phyloP scores from a whole-genome alignment of 345 rosid genomes.

The Geranium rotundifolium region DNA sequence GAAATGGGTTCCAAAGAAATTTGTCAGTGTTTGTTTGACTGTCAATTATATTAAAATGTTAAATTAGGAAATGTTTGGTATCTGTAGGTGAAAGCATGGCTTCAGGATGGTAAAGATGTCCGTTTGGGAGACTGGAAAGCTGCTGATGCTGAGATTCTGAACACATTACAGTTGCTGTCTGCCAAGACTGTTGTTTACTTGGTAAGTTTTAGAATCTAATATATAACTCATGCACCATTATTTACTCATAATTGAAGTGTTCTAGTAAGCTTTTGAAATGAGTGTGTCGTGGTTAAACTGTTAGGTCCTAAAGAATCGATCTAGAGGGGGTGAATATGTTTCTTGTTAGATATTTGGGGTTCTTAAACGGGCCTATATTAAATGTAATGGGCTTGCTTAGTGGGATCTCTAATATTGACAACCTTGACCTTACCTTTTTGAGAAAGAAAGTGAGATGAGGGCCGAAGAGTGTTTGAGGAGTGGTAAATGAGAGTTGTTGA shows the following conservation, averaged over 20 bases:
- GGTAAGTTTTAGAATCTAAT: slow-evolving; percentile 26
- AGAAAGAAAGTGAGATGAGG: no score
- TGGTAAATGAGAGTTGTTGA: no score
- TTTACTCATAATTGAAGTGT: not conserved
- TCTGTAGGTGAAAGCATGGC: slow-evolving; percentile 67
- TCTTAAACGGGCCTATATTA: no score
- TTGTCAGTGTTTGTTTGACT: not conserved
- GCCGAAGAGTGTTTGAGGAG: no score
- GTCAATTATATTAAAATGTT: not conserved
- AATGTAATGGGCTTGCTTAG: no score
- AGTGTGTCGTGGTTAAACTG: not conserved
- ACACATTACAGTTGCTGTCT: slow-evolving; percentile 87
- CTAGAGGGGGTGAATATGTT: no score
- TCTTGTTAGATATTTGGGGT: no score
- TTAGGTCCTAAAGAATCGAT: no score
- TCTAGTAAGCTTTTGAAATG: not conserved
- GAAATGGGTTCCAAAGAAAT: no score
- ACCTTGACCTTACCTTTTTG: no score
- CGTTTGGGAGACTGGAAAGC: slow-evolving; percentile 97
- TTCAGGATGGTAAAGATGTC: slow-evolving; percentile 74
- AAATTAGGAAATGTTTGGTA: slow-evolving; percentile 8
- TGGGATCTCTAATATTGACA: no score
- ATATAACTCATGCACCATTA: not conserved
- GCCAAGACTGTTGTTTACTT: slow-evolving; percentile 97
- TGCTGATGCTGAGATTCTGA: slow-evolving; percentile 84